Evolutionary conservation across 192 early-diverging fungal genomes (phyloP), one percentile per base, ranked within the genome.

Genomic region (Backusella liffmaniae): DNA sequence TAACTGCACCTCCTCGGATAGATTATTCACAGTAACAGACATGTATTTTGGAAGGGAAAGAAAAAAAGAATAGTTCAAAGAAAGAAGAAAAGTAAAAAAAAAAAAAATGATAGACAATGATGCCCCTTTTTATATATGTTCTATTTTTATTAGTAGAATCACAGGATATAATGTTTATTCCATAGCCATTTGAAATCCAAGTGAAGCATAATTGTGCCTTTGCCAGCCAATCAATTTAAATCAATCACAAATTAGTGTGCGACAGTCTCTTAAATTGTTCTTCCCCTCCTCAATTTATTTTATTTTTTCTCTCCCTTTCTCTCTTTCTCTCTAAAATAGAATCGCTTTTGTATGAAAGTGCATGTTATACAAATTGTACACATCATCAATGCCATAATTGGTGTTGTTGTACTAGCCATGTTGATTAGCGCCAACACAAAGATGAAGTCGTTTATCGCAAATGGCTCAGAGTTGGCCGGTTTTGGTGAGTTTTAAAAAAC

Each of bases 1-100:
- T 8, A 73, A 42, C 18, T 78, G 69, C 8, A 76, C 70, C 46
- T 81, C 80, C 32, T 75, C 79, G 7, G 74, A 66, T 29, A 70
- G n/a, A 41, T 51, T 72, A 30, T 75, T 75, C 26, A 65, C n/a
- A 9, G 73, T 72, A 37, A 80, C 59, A 51, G 78, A 75, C 78
- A 79, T 79, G 34, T 66, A 34, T 34, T 35, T 35, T 29, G 21
- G 12, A 56, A 4, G 30, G 23, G 23, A 29, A 41, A 41, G 6
- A 3, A 32, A 39, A 10, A 39, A 53, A 16, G 16, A 67, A 10
- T 34, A 34, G 30, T 37, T 23, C 21, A 23, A 21, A 23, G 39
- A 12, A 10, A 41, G 1, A 69, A 41, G 32, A 41, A 41, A 9
- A 26, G 4, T 2, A 29, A 23, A 12, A 12, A 26, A 59, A 59